Evolutionary conservation across 371 early-diverging fungal species (phyloP).

Genomic region (Mortierella sp.): DNA sequence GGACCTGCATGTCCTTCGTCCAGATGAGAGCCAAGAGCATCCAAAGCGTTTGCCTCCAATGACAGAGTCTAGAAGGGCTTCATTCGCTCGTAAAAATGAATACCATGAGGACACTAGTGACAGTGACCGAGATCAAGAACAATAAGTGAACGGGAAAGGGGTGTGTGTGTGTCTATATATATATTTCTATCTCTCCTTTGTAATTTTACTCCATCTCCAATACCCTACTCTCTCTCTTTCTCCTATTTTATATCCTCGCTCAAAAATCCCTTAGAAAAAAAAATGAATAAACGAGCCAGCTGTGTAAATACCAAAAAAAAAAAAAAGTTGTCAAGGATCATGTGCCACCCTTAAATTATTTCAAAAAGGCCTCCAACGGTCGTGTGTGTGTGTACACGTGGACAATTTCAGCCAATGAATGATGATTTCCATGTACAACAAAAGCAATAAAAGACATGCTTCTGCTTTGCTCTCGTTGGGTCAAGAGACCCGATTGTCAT

Average conservation of each 20-base stretch:
- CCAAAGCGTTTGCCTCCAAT: conserved; percentile 37
- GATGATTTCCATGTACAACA: no score
- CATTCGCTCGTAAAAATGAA: conserved; percentile 5
- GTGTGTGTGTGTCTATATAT: neutral
- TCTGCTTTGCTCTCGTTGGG: no score
- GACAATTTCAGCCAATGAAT: no score
- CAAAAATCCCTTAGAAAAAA: neutral
- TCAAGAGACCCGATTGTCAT: no score
- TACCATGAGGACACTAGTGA: conserved; percentile 26
- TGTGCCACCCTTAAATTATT: no score
- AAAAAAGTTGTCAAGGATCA: neutral
- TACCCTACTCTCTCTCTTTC: conserved; percentile 2
- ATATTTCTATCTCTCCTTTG: neutral
- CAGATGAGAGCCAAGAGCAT: conserved; percentile 34
- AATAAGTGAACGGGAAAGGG: neutral
- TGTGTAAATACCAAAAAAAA: no score
- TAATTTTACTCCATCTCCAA: neutral
- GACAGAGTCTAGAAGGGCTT: conserved; percentile 20
- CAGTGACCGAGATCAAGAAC: neutral
- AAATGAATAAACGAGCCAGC: neutral
- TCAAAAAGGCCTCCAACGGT: no score
- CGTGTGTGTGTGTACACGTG: no score
- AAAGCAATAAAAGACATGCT: no score
- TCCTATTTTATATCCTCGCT: no score
- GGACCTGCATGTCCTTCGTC: conserved; percentile 35